A percentile compares a stretch with the other conserved stretches of the same genome.
Evolutionary conservation across 2,329 filamentous ascomycete species (phyloP).

Genomic region (Pezicula radicicola): DNA sequence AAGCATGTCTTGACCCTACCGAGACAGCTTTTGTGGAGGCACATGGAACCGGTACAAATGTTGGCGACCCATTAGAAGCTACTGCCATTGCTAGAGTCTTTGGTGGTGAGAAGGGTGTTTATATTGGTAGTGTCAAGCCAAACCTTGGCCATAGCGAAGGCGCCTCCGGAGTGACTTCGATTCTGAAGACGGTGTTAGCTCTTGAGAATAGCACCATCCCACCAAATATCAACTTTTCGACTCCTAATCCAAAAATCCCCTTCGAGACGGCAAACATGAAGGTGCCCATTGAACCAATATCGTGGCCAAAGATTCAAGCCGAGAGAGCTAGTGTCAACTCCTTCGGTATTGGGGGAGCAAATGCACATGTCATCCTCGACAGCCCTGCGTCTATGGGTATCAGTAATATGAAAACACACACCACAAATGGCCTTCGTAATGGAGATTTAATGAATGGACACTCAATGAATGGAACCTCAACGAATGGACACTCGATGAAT

Average conservation of each 20-base stretch:
- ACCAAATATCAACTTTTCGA: background rate
- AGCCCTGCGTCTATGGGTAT: slow-evolving; percentile 6
- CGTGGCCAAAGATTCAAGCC: slow-evolving; percentile 5
- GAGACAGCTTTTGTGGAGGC: slow-evolving; percentile 13
- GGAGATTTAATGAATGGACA: background rate
- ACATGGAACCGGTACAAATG: slow-evolving; percentile 17
- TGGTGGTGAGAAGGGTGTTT: slow-evolving; percentile 2
- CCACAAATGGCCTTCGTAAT: background rate
- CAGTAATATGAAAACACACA: background rate
- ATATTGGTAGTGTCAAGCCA: slow-evolving; percentile 11
- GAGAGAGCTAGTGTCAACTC: slow-evolving; percentile 8
- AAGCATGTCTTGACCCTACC: slow-evolving; percentile 5
- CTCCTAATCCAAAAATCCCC: slow-evolving; percentile 22
- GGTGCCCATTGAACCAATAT: background rate
- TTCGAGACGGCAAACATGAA: slow-evolving; percentile 1
- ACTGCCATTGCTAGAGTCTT: slow-evolving; percentile 3
- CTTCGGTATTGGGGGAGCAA: slow-evolving; percentile 17
- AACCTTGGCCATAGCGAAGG: slow-evolving; percentile 19
- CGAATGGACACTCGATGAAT: background rate
- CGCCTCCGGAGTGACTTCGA: background rate
- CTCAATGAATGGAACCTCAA: background rate
- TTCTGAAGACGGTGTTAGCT: slow-evolving; percentile 4
- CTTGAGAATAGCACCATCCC: slow-evolving; percentile 30
- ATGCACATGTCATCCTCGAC: slow-evolving; percentile 14
- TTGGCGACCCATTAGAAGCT: slow-evolving; percentile 16